Evolutionary conservation across 176 grass and related monocot species (phyloP).

Genomic region (Puya raimondii): DNA sequence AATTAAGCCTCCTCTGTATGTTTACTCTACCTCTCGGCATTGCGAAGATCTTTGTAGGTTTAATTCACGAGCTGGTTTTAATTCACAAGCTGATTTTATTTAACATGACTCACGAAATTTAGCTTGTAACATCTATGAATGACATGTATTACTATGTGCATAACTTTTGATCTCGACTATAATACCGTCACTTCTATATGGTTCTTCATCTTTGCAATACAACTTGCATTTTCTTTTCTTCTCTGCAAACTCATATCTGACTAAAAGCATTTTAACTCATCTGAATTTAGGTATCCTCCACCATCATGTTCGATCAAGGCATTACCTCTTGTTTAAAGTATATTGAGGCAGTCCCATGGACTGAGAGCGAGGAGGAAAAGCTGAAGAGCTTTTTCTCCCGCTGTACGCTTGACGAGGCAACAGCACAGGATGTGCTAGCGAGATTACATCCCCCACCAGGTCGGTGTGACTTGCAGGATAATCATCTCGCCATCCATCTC

Average conservation of each 20-base stretch:
- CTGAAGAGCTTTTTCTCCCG: constrained; percentile 51
- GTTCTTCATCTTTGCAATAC: too few species aligned
- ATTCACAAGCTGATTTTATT: too few species aligned
- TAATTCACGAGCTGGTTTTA: too few species aligned
- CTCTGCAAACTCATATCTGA: not conserved
- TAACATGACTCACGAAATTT: too few species aligned
- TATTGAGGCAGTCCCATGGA: constrained; percentile 84
- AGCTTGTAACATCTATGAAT: too few species aligned
- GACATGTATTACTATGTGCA: too few species aligned
- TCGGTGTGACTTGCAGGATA: constrained; percentile 28
- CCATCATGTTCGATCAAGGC: constrained; percentile 68
- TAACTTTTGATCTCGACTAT: too few species aligned
- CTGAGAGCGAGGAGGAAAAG: constrained; percentile 70
- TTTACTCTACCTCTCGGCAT: too few species aligned
- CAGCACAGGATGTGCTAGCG: constrained; percentile 49
- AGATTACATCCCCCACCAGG: constrained; percentile 34
- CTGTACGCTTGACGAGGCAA: constrained; percentile 47
- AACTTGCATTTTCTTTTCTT: not conserved
- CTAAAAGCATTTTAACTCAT: constrained; percentile 12
- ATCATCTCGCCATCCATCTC: constrained; percentile 36
- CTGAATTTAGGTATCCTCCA: constrained; percentile 51
- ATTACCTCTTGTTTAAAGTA: constrained; percentile 72
- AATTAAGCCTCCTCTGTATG: too few species aligned
- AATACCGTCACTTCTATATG: too few species aligned
- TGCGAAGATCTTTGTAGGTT: too few species aligned